Evolutionary conservation across 148 eudicot species (phyloP).

Genomic region (Selenicereus undatus): DNA sequence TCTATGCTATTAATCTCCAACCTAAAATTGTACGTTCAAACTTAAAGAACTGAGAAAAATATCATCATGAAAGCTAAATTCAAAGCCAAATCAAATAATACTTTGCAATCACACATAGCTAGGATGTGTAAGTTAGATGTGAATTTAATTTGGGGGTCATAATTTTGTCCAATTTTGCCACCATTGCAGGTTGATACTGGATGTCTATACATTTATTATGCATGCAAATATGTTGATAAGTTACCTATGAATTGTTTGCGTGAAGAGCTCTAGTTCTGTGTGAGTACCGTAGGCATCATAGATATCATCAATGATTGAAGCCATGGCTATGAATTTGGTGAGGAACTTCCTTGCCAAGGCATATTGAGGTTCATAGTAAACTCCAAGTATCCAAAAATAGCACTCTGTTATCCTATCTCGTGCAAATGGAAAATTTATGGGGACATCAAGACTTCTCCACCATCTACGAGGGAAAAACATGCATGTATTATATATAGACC

Average conservation of each 20-base stretch:
- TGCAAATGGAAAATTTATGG: slow-evolving; percentile 25
- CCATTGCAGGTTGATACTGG: too few relatives aligned
- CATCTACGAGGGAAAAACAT: slow-evolving; percentile 18
- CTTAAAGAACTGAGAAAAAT: too few relatives aligned
- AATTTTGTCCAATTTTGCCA: too few relatives aligned
- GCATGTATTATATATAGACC: not conserved
- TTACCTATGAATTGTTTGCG: not conserved
- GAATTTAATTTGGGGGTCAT: too few relatives aligned
- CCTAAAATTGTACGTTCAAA: not conserved
- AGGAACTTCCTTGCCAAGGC: slow-evolving; percentile 12
- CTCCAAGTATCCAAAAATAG: slow-evolving; percentile 40
- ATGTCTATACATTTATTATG: too few relatives aligned
- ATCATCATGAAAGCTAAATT: too few relatives aligned
- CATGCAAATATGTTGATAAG: too few relatives aligned
- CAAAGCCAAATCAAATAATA: too few relatives aligned
- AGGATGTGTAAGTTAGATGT: too few relatives aligned
- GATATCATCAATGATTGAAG: not conserved
- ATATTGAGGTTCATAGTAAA: slow-evolving; percentile 35
- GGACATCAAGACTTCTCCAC: slow-evolving; percentile 28
- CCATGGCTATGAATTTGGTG: not conserved
- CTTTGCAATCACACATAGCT: too few relatives aligned
- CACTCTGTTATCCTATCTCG: slow-evolving; percentile 39
- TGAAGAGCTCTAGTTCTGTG: not conserved
- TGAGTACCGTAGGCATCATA: not conserved
- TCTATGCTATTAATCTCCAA: not conserved